phyloP scores from a whole-genome alignment of 306 rosid species.

The Cucurbita maxima region DNA sequence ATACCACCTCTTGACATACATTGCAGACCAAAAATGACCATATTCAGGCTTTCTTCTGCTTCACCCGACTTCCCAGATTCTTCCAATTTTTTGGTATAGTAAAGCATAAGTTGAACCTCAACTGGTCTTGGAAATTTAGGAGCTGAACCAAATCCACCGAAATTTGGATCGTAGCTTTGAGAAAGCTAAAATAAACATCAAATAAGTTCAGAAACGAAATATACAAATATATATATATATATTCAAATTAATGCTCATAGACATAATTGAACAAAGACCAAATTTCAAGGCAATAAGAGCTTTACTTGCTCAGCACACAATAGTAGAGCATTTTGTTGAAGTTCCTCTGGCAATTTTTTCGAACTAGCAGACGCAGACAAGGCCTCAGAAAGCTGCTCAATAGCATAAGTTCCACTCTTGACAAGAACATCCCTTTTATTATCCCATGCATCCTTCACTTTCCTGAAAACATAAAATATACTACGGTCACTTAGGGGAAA shows the following conservation, averaged over 20 bases:
- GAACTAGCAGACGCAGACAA: conserved; percentile 50
- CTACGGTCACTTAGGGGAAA: conserved; percentile 2
- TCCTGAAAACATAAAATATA: conserved; percentile 31
- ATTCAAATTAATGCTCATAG: no score
- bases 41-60: conserved; percentile 33
- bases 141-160: conserved; percentile 88
- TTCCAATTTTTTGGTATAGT: conserved; percentile 56
- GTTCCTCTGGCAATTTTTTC: conserved; percentile 53
- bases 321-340: conserved; percentile 36
- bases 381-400: conserved; percentile 81
- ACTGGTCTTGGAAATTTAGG: conserved; percentile 98
- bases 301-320: conserved; percentile 68
- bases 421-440: conserved; percentile 52
- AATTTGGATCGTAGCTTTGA: conserved; percentile 53
- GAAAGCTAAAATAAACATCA: conserved; percentile 48
- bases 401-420: conserved; percentile 75
- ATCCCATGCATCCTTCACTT: conserved; percentile 86
- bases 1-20: conserved; percentile 94
- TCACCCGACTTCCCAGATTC: conserved; percentile 34
- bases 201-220: not conserved
- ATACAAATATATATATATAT: no score
- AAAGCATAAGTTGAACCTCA: conserved; percentile 76
- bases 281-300: conserved; percentile 1
- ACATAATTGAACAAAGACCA: not conserved
- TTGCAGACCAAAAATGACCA: conserved; percentile 57